Evolutionary conservation across 441 rosid genomes (phyloP).

Genomic region (Eutrema salsugineum): DNA sequence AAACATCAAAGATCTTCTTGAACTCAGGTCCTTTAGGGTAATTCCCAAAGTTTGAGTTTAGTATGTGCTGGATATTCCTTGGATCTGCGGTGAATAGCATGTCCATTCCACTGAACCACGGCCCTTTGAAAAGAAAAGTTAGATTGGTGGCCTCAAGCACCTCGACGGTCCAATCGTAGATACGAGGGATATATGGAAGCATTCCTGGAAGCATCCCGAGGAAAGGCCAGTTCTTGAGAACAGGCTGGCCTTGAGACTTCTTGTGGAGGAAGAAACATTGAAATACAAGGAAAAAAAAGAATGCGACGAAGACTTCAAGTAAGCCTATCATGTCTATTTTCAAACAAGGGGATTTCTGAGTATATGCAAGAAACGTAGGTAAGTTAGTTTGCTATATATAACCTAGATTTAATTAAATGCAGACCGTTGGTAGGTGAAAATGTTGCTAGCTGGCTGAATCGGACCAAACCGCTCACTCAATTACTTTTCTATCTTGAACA

Average conservation of each 20-base stretch:
- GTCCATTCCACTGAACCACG: conserved; percentile 14
- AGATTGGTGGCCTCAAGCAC: not conserved
- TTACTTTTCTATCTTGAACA: not conserved
- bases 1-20: conserved; percentile 28
- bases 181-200: not conserved
- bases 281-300: conserved; percentile 3
- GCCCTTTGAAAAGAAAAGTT: conserved; percentile 16
- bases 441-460: not conserved
- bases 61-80: conserved; percentile 31
- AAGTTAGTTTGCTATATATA: not conserved
- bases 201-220: conserved; percentile 19
- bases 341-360: not conserved
- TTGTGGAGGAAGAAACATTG: not conserved
- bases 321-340: conserved; percentile 9
- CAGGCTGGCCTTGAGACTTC: conserved; percentile 1
- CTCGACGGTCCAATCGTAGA: not conserved
- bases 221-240: conserved; percentile 15
- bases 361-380: not conserved
- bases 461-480: not conserved
- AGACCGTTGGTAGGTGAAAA: not conserved
- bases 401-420: not conserved
- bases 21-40: conserved; percentile 36
- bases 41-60: conserved; percentile 28
- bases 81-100: conserved; percentile 19
- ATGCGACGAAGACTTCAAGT: conserved; percentile 5